A percentile compares a stretch with the other conserved stretches of the same genome.
These are phyloP conservation scores for Suillus bovinus DNA, from an alignment of 768 basidiomycete genomes.

Conservation along the genomic window DNA sequence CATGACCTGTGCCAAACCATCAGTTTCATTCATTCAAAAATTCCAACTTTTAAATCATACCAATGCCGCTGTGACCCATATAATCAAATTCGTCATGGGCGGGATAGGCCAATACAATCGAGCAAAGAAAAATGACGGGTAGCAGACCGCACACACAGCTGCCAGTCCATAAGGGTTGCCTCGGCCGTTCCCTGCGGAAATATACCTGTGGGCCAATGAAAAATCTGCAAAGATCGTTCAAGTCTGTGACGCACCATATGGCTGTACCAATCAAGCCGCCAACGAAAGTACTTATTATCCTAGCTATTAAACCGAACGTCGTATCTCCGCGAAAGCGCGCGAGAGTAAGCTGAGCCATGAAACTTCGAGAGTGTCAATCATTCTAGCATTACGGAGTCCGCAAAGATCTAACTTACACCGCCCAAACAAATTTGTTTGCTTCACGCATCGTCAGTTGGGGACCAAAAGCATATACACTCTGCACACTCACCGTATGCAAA, in stretches of 20 bases:
- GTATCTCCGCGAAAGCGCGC: constrained; percentile 78
- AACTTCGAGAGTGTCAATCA: constrained; percentile 34
- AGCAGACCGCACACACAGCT: constrained; percentile 64
- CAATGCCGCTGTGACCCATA: constrained; percentile 61
- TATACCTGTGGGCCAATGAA: constrained; percentile 50
- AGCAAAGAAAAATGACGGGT: constrained; percentile 70
- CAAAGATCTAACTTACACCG: constrained; percentile 46
- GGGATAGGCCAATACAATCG: constrained; percentile 73
- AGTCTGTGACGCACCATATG: constrained; percentile 54
- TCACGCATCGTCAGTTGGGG: constrained; percentile 9
- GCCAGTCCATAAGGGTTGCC: constrained; percentile 74
- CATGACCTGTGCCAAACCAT: constrained; percentile 46
- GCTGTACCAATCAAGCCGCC: constrained; percentile 63
- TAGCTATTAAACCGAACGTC: constrained; percentile 59
- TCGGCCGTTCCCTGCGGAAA: constrained; percentile 57
- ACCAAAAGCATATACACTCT: constrained; percentile 21
- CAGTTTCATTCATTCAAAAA: background rate
- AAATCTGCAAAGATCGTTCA: background rate
- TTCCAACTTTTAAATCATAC: constrained; percentile 36
- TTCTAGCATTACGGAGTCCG: background rate
- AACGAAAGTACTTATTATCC: constrained; percentile 63
- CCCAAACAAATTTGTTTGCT: constrained; percentile 74
- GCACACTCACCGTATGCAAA: constrained; percentile 57
- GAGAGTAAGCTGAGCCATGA: constrained; percentile 76
- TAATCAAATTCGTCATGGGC: constrained; percentile 70